Evolutionary conservation across 805 yeast species (phyloP).

Genomic region (Candida mattraensis): DNA sequence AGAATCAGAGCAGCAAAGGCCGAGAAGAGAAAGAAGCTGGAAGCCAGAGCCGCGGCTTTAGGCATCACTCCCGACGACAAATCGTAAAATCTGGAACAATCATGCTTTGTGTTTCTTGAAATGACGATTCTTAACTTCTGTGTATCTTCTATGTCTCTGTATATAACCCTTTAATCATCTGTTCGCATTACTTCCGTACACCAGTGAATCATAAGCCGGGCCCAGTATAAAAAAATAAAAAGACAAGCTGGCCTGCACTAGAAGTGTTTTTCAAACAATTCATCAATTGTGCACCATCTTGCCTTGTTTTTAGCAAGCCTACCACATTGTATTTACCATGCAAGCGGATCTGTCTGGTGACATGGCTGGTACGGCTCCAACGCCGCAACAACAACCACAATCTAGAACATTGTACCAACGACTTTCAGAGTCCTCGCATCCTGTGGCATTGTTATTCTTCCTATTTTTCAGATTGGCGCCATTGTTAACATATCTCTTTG

Average conservation of each 20-base stretch:
- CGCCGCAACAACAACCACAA: slow-evolving; percentile 11
- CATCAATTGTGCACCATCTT: slow-evolving; percentile 11
- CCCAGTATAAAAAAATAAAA: too few relatives aligned
- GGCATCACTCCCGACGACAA: slow-evolving; percentile 63
- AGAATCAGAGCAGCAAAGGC: slow-evolving; percentile 75
- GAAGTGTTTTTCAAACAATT: too few relatives aligned
- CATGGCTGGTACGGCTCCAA: background rate
- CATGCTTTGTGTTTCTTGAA: slow-evolving; percentile 5
- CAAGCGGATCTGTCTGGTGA: slow-evolving; percentile 1
- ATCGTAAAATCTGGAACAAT: slow-evolving; percentile 32
- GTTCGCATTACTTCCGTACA: too few relatives aligned
- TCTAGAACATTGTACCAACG: slow-evolving; percentile 41
- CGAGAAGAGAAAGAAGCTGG: slow-evolving; percentile 71
- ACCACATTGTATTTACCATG: slow-evolving; percentile 7
- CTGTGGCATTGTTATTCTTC: slow-evolving; percentile 69
- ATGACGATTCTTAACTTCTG: too few relatives aligned
- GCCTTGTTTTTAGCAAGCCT: slow-evolving; percentile 6
- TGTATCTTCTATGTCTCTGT: too few relatives aligned
- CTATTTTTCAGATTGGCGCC: slow-evolving; percentile 64
- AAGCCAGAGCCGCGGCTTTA: slow-evolving; percentile 64
- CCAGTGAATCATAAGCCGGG: too few relatives aligned
- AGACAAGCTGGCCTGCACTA: too few relatives aligned
- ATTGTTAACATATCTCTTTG: slow-evolving; percentile 65
- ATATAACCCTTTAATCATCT: too few relatives aligned
- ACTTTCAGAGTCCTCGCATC: slow-evolving; percentile 74